Conservation (phyloP, 352 stramenopile genomes). For the Phytophthora pisi region DNA sequence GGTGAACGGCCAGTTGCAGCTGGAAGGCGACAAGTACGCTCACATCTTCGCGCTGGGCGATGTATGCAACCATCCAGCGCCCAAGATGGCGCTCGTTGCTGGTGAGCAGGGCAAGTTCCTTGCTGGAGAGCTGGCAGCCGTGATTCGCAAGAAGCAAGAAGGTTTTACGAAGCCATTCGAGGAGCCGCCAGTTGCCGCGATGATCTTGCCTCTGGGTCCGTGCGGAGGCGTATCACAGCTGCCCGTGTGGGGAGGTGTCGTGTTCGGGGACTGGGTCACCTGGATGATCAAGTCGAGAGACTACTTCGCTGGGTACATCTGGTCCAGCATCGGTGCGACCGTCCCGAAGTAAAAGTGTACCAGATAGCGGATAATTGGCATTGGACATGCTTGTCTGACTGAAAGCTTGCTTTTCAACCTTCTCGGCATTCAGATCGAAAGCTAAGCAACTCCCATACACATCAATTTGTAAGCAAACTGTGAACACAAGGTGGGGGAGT, state of each 20-base stretch:
- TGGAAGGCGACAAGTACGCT: conserved; percentile 47
- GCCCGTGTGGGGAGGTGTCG: conserved; percentile 51
- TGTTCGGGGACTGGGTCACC: conserved; percentile 59
- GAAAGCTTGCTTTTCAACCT: too few relatives aligned
- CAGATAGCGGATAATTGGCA: neutral
- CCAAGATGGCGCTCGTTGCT: conserved; percentile 54
- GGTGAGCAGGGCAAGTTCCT: conserved; percentile 51
- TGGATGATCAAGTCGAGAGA: conserved; percentile 54
- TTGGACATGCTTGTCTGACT: neutral
- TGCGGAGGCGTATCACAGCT: conserved; percentile 59
- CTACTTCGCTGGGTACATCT: conserved; percentile 43
- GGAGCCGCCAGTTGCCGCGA: conserved; percentile 15
- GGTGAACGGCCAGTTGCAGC: conserved; percentile 56
- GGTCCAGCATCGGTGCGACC: conserved; percentile 36
- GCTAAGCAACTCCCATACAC: too few relatives aligned
- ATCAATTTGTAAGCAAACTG: too few relatives aligned
- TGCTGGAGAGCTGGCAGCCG: conserved; percentile 36
- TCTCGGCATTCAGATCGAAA: too few relatives aligned
- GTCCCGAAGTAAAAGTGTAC: conserved; percentile 16
- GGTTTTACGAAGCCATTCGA: conserved; percentile 38
- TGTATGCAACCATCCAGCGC: conserved; percentile 49
- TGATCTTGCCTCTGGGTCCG: conserved; percentile 54
- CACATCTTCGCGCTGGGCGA: conserved; percentile 68
- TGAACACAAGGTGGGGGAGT: too few relatives aligned
- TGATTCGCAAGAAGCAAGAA: conserved; percentile 31